Conservation (phyloP, 2,329 filamentous ascomycete genomes). For the Simplicillium sp. region DNA sequence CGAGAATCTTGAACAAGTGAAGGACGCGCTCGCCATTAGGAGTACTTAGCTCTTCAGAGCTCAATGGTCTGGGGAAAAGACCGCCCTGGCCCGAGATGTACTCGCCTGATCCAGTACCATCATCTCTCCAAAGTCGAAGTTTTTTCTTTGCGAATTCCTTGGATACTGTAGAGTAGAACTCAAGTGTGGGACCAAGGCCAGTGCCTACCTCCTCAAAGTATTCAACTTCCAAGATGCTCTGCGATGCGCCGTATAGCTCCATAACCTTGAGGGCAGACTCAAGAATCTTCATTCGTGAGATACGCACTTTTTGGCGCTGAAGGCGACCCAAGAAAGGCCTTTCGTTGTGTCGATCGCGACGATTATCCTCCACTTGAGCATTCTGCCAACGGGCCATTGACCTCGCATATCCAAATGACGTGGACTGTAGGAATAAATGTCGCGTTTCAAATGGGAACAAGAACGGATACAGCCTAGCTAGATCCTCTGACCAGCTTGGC, state of each 20-base stretch:
- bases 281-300: conserved; percentile 86
- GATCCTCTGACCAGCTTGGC: conserved; percentile 90
- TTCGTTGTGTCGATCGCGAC: conserved; percentile 80
- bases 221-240: conserved; percentile 92
- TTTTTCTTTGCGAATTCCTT: conserved; percentile 97
- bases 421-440: conserved; percentile 93
- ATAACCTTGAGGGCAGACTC: conserved; percentile 98
- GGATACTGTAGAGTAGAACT: conserved; percentile 96
- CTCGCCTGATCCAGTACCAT: conserved; percentile 61
- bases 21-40: conserved; percentile 83
- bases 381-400: conserved; percentile 98
- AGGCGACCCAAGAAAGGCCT: conserved; percentile 83
- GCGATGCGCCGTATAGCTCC: conserved; percentile 95
- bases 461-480: conserved; percentile 90
- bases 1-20: conserved; percentile 83
- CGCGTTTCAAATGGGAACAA: conserved; percentile 96
- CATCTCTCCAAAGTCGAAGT: conserved; percentile 92
- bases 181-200: conserved; percentile 85
- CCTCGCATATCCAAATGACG: conserved; percentile 93
- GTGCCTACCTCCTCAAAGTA: conserved; percentile 99
- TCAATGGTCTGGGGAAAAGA: conserved; percentile 86
- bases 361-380: conserved; percentile 71
- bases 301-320: conserved; percentile 95
- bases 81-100: conserved; percentile 79
- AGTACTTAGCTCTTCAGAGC: conserved; percentile 60